A percentile compares a stretch with the other conserved stretches of the same genome.
Evolutionary conservation across 257 asterid species (phyloP).

Genomic region (Linaria vulgaris): DNA sequence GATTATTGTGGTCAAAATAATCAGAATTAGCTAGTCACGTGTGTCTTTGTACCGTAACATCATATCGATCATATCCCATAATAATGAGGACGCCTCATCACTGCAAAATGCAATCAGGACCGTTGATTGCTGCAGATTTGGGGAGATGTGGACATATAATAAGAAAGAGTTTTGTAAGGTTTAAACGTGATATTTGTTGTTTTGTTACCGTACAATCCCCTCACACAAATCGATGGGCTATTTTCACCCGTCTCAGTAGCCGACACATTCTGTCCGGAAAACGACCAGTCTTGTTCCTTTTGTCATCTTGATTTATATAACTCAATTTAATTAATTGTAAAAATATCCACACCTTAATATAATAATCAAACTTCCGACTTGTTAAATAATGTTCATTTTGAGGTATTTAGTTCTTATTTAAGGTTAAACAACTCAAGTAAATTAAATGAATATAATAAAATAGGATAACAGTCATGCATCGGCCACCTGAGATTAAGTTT

Average conservation of each 20-base stretch:
- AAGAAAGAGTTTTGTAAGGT: too few relatives aligned
- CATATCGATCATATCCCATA: too few relatives aligned
- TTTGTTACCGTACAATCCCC: conserved; percentile 26
- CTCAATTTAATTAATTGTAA: too few relatives aligned
- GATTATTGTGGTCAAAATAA: not conserved
- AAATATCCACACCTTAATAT: too few relatives aligned
- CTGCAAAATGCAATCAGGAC: not conserved
- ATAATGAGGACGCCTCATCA: not conserved
- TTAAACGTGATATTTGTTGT: conserved; percentile 4
- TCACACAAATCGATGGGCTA: conserved; percentile 27
- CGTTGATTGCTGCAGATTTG: too few relatives aligned
- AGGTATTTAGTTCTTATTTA: too few relatives aligned
- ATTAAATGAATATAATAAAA: too few relatives aligned
- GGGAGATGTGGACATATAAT: not conserved
- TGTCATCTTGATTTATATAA: not conserved
- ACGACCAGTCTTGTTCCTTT: conserved; percentile 57
- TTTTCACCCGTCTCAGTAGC: conserved; percentile 36
- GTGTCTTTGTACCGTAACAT: not conserved
- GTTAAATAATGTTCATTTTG: too few relatives aligned
- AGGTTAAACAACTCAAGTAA: too few relatives aligned
- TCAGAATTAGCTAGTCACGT: not conserved
- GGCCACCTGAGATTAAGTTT: too few relatives aligned
- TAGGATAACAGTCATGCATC: too few relatives aligned
- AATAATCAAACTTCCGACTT: too few relatives aligned
- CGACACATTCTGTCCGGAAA: conserved; percentile 47